Conservation (phyloP, 164 flowering plant genomes). For the Aristolochia fimbriata region DNA sequence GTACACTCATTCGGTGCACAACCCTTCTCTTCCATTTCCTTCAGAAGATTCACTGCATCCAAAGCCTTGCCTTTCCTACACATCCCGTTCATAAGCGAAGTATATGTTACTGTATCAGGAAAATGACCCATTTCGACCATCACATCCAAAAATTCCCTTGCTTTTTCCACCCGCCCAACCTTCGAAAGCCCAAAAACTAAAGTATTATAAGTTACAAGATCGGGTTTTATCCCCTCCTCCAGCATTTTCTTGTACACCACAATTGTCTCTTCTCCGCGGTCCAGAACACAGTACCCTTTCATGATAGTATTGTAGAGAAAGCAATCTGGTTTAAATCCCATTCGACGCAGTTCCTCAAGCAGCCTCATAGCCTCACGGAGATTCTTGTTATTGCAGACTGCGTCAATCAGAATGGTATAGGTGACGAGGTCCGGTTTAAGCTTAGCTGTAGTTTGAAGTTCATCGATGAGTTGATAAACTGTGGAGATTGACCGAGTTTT, state of each 20-base stretch:
- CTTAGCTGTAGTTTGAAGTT: conserved; percentile 26
- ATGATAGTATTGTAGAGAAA: conserved; percentile 83
- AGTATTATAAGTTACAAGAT: conserved; percentile 74
- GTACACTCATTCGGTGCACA: conserved; percentile 74
- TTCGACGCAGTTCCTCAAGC: conserved; percentile 33
- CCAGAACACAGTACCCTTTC: conserved; percentile 73
- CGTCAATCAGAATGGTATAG: conserved; percentile 79
- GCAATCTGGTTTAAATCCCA: conserved; percentile 78
- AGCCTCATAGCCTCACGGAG: conserved; percentile 64
- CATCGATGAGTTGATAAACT: conserved; percentile 50
- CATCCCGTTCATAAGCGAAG: conserved; percentile 92
- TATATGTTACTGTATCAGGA: conserved; percentile 78
- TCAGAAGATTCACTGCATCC: conserved; percentile 57
- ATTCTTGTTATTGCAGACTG: conserved; percentile 68
- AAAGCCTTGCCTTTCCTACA: conserved; percentile 66
- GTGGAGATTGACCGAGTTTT: conserved; percentile 39
- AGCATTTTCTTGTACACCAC: conserved; percentile 68
- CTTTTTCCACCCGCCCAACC: conserved; percentile 59
- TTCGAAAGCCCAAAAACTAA: conserved; percentile 82
- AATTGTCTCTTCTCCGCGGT: conserved; percentile 49
- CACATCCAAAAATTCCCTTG: conserved; percentile 43
- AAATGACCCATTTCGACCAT: conserved; percentile 67
- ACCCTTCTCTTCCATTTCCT: conserved; percentile 69
- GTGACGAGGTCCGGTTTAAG: conserved; percentile 69
- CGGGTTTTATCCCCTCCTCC: conserved; percentile 75